phyloP scores from a whole-genome alignment of 2,329 filamentous ascomycete species.

The Didymosphaeria variabile region DNA sequence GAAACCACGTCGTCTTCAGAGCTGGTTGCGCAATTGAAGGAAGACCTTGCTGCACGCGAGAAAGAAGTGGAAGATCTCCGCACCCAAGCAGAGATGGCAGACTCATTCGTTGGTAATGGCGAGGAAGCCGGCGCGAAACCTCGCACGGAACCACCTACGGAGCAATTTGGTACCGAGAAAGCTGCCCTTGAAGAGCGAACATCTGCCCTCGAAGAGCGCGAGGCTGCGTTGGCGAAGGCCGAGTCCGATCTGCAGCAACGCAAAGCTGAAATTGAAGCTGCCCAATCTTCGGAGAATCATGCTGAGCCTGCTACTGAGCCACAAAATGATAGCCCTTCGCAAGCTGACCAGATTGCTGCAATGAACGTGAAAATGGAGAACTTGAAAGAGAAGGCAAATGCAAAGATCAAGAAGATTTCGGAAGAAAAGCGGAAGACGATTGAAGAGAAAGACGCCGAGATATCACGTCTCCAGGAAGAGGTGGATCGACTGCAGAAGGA shows the following conservation, averaged over 20 bases:
- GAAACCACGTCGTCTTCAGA: conserved; percentile 22
- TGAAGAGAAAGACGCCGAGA: conserved; percentile 52
- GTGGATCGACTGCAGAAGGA: conserved; percentile 23
- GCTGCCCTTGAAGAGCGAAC: conserved; percentile 43
- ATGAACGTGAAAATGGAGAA: conserved; percentile 35
- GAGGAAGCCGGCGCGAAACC: conserved; percentile 19
- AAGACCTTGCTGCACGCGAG: conserved; percentile 55
- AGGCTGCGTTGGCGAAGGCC: conserved; percentile 17
- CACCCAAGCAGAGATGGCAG: conserved; percentile 42
- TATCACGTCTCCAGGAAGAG: conserved; percentile 14
- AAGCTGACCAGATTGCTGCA: conserved; percentile 22
- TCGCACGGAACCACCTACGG: conserved; percentile 59
- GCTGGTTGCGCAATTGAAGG: conserved; percentile 47
- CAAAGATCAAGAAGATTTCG: neutral
- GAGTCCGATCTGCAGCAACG: conserved; percentile 37
- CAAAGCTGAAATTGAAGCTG: conserved; percentile 57
- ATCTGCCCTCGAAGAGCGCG: conserved; percentile 28
- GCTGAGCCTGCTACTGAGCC: neutral
- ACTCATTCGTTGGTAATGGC: conserved; percentile 21
- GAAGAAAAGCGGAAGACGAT: neutral
- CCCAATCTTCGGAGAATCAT: conserved; percentile 29
- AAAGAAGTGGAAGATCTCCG: conserved; percentile 58
- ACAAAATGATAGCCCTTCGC: neutral
- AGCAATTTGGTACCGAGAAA: conserved; percentile 52
- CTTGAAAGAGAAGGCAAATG: conserved; percentile 66